A percentile compares a stretch with the other conserved stretches of the same genome.
Evolutionary conservation across 345 rosid genomes (phyloP).

Genomic region (Reutealis trisperma): DNA sequence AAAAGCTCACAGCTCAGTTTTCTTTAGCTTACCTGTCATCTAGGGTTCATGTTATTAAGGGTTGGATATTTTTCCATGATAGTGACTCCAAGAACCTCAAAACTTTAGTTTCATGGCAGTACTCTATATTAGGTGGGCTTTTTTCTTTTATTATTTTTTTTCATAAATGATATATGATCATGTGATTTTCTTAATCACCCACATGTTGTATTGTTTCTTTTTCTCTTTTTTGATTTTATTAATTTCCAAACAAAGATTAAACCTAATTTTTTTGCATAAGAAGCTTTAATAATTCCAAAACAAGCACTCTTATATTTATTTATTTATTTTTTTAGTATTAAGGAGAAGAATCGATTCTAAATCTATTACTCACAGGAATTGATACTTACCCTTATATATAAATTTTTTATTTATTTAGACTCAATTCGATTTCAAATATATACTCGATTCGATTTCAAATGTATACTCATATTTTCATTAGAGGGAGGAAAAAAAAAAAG

Average conservation of each 20-base stretch:
- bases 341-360: too few species aligned
- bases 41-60: conserved; percentile 18
- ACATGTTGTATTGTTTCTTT: conserved; percentile 26
- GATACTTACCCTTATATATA: too few species aligned
- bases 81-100: conserved; percentile 16
- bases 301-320: too few species aligned
- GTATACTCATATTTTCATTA: too few species aligned
- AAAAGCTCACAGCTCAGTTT: conserved; percentile 43
- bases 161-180: conserved; percentile 15
- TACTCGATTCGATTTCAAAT: too few species aligned
- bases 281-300: background rate
- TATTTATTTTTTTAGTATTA: too few species aligned
- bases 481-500: too few species aligned
- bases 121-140: background rate
- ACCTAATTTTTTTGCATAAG: background rate
- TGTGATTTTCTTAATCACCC: conserved; percentile 40
- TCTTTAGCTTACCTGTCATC: conserved; percentile 25
- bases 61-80: conserved; percentile 31
- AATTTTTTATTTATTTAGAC: too few species aligned
- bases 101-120: conserved; percentile 17
- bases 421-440: too few species aligned
- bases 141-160: background rate
- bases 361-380: too few species aligned
- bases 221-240: conserved; percentile 14
- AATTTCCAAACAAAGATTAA: background rate